phyloP scores from a whole-genome alignment of 1,284 basidiomycete species.

The Leccinum angustisporum region DNA sequence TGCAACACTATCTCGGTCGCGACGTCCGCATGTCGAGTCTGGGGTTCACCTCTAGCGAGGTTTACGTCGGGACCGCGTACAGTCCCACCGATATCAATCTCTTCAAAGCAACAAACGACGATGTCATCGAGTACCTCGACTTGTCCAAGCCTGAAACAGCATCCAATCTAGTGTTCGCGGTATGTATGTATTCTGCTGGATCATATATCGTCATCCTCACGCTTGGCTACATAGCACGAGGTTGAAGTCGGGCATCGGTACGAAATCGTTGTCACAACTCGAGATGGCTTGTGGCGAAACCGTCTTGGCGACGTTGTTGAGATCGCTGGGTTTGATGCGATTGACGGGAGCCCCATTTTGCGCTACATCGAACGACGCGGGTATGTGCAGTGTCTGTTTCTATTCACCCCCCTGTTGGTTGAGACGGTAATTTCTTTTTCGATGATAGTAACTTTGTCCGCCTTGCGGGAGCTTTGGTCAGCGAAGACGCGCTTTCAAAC shows the following conservation, averaged over 20 bases:
- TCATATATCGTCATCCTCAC: background rate
- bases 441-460: slow-evolving; percentile 10
- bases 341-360: slow-evolving; percentile 21
- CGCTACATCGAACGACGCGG: slow-evolving; percentile 23
- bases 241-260: slow-evolving; percentile 19
- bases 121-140: slow-evolving; percentile 1
- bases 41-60: slow-evolving; percentile 25
- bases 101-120: slow-evolving; percentile 20
- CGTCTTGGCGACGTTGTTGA: slow-evolving; percentile 25
- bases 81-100: slow-evolving; percentile 8
- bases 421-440: background rate
- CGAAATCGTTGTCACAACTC: slow-evolving; percentile 23
- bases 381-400: slow-evolving; percentile 6
- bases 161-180: background rate
- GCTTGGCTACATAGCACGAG: slow-evolving; percentile 14
- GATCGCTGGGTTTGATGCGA: slow-evolving; percentile 21
- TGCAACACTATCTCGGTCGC: slow-evolving; percentile 21
- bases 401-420: background rate
- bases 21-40: slow-evolving; percentile 18
- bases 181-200: background rate
- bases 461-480: slow-evolving; percentile 5
- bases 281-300: slow-evolving; percentile 29
- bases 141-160: background rate
- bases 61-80: slow-evolving; percentile 21
- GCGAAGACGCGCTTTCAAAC: slow-evolving; percentile 14